Evolutionary conservation across 106 monocot genomes (phyloP), one percentile per base, ranked within the genome.

Genomic region (Dendrobium officinale): DNA sequence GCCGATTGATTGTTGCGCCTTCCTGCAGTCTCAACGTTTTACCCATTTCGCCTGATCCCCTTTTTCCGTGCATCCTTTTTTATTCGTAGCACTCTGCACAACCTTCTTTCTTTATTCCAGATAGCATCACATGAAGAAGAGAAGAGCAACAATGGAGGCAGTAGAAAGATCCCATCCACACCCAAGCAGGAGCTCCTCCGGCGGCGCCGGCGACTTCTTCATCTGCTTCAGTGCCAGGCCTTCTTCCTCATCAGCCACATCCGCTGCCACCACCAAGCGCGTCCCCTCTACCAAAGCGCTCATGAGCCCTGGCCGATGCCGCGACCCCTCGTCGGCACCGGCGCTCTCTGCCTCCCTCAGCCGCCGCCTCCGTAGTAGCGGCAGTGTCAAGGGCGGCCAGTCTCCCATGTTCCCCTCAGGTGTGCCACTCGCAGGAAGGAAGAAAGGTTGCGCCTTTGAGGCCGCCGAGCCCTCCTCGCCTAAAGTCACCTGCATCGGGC

Each of bases 401-500:
- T 99, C 98, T 22, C 93, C 93, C 6, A 92, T 88, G 90, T 90
- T 92, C 75, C 88, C 90, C 20, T 64, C 91, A 84, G 82, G 83
- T 40, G 72, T 55, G 19, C 73, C 72, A 61, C 75, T 77, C 54
- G 42, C 75, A 45, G 82, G 86, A 42, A 67, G 87, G 66, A 83
- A 84, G 67, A 91, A 88, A 48, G 85, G 86, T 64, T 73, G 72
- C 72, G 78, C 88, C 3, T 87, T 91, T 70, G 98, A 92, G 77
- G 78, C 94, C 0, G 88, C 88, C 16, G 98, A 99, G 84, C 98
- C 98, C 1, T 89, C 92, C 1, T 99, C 98, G 5, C 98, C 98
- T 9, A 99, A 99, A 79, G 98, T 99, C 16, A 99, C 98, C 16
- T 99, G 98, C 95, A 99, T 99, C 58, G 98, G 98, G 19, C 98